phyloP scores from a whole-genome alignment of 2,329 filamentous ascomycete genomes.

The Sarocladium kiliense region DNA sequence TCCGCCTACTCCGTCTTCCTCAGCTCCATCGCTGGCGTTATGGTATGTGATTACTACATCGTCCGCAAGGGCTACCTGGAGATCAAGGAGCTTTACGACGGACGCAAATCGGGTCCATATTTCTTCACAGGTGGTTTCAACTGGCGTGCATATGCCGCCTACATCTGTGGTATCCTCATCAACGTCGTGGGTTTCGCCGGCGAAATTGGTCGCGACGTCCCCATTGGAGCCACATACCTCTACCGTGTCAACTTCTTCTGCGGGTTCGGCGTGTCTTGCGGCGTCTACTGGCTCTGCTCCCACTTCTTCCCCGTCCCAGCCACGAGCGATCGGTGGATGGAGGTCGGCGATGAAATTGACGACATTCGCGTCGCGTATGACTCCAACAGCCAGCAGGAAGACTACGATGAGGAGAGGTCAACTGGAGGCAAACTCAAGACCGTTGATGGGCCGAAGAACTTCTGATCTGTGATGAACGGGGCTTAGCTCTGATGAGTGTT shows the following conservation, averaged over 20 bases:
- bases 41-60: conserved; percentile 81
- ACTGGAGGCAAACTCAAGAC: neutral
- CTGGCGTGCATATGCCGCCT: conserved; percentile 79
- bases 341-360: conserved; percentile 62
- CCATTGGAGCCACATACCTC: conserved; percentile 74
- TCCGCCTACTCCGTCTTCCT: conserved; percentile 91
- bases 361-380: conserved; percentile 46
- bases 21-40: conserved; percentile 90
- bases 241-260: conserved; percentile 90
- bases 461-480: neutral
- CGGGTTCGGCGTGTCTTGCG: conserved; percentile 67
- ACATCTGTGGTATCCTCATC: conserved; percentile 77
- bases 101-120: conserved; percentile 62
- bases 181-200: conserved; percentile 91
- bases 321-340: conserved; percentile 70
- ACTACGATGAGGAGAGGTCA: conserved; percentile 31
- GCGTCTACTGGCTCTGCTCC: conserved; percentile 66
- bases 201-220: conserved; percentile 66
- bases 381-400: conserved; percentile 23
- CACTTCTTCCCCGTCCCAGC: conserved; percentile 67
- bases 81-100: conserved; percentile 73
- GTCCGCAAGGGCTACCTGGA: conserved; percentile 79
- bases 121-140: conserved; percentile 70
- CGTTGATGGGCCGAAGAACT: conserved; percentile 9
- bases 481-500: neutral